Conservation (phyloP, 306 rosid genomes). For the Vicia faba region DNA sequence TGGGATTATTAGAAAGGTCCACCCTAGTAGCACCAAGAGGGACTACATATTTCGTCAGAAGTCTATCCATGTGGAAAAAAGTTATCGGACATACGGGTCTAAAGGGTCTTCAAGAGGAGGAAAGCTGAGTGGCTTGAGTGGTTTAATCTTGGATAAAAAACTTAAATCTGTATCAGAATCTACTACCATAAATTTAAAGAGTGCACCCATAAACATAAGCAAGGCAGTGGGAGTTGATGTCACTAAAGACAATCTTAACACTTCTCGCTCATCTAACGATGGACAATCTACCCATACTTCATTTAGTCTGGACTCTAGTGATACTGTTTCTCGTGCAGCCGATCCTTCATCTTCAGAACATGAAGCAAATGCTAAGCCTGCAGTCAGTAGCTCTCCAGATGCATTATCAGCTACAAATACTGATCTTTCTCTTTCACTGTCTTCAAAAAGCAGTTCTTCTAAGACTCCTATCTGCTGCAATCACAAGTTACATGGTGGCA, state of each 20-base stretch:
- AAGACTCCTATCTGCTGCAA: slow-evolving; percentile 47
- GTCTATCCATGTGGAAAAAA: slow-evolving; percentile 73
- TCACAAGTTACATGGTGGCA: slow-evolving; percentile 40
- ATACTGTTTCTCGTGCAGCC: slow-evolving; percentile 41
- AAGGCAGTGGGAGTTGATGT: slow-evolving; percentile 68
- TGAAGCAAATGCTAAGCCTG: slow-evolving; percentile 35
- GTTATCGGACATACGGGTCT: slow-evolving; percentile 65
- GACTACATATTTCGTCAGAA: slow-evolving; percentile 84
- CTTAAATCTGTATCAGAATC: slow-evolving; percentile 69
- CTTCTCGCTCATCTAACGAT: slow-evolving; percentile 47
- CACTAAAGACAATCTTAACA: slow-evolving; percentile 55
- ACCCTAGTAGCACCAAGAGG: slow-evolving; percentile 62
- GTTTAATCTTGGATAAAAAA: slow-evolving; percentile 76
- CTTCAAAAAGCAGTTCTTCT: slow-evolving; percentile 50
- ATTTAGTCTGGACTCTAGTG: slow-evolving; percentile 48
- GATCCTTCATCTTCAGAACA: slow-evolving; percentile 37
- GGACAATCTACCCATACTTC: slow-evolving; percentile 49
- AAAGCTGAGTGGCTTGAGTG: slow-evolving; percentile 63
- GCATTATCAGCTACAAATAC: slow-evolving; percentile 52
- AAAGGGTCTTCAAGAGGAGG: slow-evolving; percentile 81
- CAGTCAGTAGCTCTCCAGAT: slow-evolving; percentile 42
- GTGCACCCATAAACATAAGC: slow-evolving; percentile 68
- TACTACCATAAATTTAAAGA: slow-evolving; percentile 65
- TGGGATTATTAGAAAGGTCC: slow-evolving; percentile 58
- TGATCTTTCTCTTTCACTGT: slow-evolving; percentile 82